A percentile compares a stretch with the other conserved stretches of the same genome.
phyloP scores from a whole-genome alignment of 495 filamentous ascomycete genomes.

The Parmelia sp. region DNA sequence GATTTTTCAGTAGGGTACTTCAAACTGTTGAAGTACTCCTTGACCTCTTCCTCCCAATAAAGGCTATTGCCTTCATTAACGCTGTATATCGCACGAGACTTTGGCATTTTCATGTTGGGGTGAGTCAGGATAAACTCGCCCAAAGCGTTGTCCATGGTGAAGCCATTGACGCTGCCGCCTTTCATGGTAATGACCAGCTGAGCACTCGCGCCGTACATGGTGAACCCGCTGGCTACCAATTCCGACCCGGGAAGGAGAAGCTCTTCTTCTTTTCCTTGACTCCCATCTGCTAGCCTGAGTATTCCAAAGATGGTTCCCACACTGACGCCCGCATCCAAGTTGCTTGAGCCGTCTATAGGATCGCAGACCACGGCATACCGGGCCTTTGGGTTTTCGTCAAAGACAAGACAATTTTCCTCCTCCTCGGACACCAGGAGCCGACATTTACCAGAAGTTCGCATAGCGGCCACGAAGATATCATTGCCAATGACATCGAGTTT shows the following conservation, averaged over 20 bases:
- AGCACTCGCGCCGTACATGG: conserved; percentile 97
- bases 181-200: conserved; percentile 97
- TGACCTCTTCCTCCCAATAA: conserved; percentile 89
- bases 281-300: conserved; percentile 70
- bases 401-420: conserved; percentile 85
- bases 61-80: conserved; percentile 97
- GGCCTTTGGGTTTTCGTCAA: conserved; percentile 70
- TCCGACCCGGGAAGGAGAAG: conserved; percentile 82
- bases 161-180: conserved; percentile 87
- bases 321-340: conserved; percentile 94
- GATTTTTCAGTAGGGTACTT: conserved; percentile 65
- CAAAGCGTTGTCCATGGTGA: conserved; percentile 90
- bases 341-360: conserved; percentile 95
- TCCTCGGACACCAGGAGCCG: conserved; percentile 91
- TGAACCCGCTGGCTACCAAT: conserved; percentile 90
- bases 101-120: conserved; percentile 84
- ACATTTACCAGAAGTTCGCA: conserved; percentile 85
- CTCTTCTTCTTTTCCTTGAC: conserved; percentile 63
- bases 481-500: conserved; percentile 99
- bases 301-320: conserved; percentile 98
- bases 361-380: conserved; percentile 96
- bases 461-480: conserved; percentile 90
- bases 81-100: conserved; percentile 81
- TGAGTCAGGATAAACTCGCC: conserved; percentile 99
- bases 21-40: conserved; percentile 79